Evolutionary conservation across 345 rosid genomes (phyloP).

Genomic region (Pseudoturritis turrita): DNA sequence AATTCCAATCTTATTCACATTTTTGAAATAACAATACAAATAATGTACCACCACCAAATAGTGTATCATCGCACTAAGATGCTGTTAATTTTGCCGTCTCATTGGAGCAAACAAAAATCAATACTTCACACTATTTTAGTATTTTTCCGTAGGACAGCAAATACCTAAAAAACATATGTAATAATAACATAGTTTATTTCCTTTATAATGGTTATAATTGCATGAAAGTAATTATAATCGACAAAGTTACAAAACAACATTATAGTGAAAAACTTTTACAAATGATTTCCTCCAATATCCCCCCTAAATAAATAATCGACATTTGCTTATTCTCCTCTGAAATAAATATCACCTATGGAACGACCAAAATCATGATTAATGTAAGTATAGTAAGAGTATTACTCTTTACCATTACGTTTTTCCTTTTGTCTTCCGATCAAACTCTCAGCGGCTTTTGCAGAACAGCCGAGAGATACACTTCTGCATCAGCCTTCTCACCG

Average conservation of each 20-base stretch:
- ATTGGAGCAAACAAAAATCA: too few relatives aligned
- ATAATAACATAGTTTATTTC: too few relatives aligned
- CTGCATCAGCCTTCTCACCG: constrained; percentile 73
- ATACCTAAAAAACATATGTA: too few relatives aligned
- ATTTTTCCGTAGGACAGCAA: too few relatives aligned
- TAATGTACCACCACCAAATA: too few relatives aligned
- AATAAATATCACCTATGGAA: constrained; percentile 10
- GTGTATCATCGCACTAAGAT: too few relatives aligned
- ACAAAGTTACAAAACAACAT: constrained; percentile 3
- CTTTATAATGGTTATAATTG: too few relatives aligned
- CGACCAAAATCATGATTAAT: too few relatives aligned
- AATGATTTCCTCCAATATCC: background rate
- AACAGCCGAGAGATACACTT: constrained; percentile 77
- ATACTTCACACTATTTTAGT: too few relatives aligned
- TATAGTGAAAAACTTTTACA: background rate
- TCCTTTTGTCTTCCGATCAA: constrained; percentile 18
- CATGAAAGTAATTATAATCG: background rate
- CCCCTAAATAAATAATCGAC: background rate
- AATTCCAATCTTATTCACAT: too few relatives aligned
- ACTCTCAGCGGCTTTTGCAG: constrained; percentile 83
- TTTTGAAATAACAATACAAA: too few relatives aligned
- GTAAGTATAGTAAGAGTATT: background rate
- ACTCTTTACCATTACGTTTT: constrained; percentile 1
- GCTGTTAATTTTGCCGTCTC: too few relatives aligned
- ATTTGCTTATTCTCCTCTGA: constrained; percentile 12